phyloP scores from a whole-genome alignment of 1,284 basidiomycete genomes.

The Sporisorium exsertum region DNA sequence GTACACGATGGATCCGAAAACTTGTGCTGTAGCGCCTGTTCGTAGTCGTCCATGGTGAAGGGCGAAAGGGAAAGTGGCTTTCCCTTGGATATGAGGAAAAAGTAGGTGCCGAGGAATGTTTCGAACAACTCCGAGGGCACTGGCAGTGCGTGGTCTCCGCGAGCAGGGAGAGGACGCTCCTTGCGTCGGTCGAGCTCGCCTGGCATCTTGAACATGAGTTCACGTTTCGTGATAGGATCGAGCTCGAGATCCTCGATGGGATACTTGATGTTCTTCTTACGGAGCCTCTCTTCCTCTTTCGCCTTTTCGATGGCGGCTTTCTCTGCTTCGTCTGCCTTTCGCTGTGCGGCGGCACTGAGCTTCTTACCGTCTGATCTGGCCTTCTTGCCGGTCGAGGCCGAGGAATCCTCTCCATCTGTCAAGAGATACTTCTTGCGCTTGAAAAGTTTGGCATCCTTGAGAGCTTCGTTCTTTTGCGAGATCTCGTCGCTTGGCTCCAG shows the following conservation, averaged over 20 bases:
- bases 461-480: constrained; percentile 80
- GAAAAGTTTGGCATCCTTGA: constrained; percentile 80
- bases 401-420: constrained; percentile 83
- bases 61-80: constrained; percentile 88
- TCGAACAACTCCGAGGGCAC: constrained; percentile 80
- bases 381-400: constrained; percentile 69
- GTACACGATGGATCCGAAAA: constrained; percentile 78
- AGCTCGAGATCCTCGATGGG: constrained; percentile 73
- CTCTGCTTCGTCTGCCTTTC: constrained; percentile 42
- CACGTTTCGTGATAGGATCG: constrained; percentile 64
- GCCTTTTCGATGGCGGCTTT: constrained; percentile 45
- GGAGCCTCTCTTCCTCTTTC: constrained; percentile 74
- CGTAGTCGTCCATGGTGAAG: constrained; percentile 93
- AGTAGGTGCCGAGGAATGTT: constrained; percentile 87
- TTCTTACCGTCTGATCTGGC: constrained; percentile 35
- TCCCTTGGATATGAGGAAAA: constrained; percentile 89
- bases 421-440: constrained; percentile 73
- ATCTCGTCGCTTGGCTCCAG: constrained; percentile 86
- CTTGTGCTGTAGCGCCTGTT: constrained; percentile 84
- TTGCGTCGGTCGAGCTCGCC: constrained; percentile 56
- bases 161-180: constrained; percentile 76
- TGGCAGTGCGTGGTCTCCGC: constrained; percentile 82
- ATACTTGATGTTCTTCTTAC: constrained; percentile 83
- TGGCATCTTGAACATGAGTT: constrained; percentile 58
- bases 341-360: constrained; percentile 37